A percentile compares a stretch with the other conserved stretches of the same genome.
Conservation (phyloP, 345 rosid species). For the Schrenkiella parvula region DNA sequence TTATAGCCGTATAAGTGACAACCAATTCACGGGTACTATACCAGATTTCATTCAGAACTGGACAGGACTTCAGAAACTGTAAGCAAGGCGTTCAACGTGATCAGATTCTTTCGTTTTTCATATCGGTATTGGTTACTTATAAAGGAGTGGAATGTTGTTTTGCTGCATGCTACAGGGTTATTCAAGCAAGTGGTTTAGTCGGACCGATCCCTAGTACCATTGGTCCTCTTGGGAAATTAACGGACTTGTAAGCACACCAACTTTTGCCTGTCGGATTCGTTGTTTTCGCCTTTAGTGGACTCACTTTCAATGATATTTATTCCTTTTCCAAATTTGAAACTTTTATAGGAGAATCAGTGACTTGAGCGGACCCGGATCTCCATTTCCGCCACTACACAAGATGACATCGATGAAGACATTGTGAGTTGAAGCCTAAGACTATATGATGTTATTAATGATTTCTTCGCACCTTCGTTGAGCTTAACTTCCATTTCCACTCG, state of each 20-base stretch:
- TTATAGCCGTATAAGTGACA: slow-evolving; percentile 49
- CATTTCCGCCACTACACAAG: slow-evolving; percentile 39
- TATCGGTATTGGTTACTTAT: not conserved
- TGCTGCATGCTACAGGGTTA: slow-evolving; percentile 25
- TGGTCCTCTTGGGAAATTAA: slow-evolving; percentile 2
- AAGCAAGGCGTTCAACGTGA: slow-evolving; percentile 16
- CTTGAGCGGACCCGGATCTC: slow-evolving; percentile 36
- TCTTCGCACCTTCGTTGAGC: not conserved
- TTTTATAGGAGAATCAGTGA: slow-evolving; percentile 55
- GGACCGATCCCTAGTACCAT: slow-evolving; percentile 52
- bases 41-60: slow-evolving; percentile 56
- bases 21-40: slow-evolving; percentile 44
- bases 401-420: slow-evolving; percentile 31
- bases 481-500: not conserved
- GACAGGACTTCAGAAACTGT: slow-evolving; percentile 45
- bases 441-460: not conserved
- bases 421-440: slow-evolving; percentile 28
- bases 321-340: not conserved
- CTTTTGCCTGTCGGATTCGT: not conserved
- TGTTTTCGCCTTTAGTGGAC: not conserved
- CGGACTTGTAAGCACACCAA: slow-evolving; percentile 35
- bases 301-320: not conserved
- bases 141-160: not conserved
- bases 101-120: not conserved
- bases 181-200: slow-evolving; percentile 50